Evolutionary conservation across 2,329 filamentous ascomycete genomes (phyloP).

Genomic region (Bertia moriformis): DNA sequence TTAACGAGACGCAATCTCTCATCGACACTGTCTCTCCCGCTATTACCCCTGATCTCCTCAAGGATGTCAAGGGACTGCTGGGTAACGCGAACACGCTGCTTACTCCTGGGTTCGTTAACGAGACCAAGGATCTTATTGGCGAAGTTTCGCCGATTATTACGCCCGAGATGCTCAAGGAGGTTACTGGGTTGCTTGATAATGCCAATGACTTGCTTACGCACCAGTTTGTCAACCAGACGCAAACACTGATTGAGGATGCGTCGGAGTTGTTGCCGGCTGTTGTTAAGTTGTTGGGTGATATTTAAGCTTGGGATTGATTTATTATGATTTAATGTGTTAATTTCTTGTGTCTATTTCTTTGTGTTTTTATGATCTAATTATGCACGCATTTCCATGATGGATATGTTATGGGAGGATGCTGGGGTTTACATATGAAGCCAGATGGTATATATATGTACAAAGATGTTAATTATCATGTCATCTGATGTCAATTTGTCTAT

Average conservation of each 20-base stretch:
- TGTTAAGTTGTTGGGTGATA: background rate
- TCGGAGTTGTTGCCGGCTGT: background rate
- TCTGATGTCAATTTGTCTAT: too few species aligned
- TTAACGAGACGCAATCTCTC: background rate
- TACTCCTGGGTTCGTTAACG: constrained; percentile 13
- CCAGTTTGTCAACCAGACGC: background rate
- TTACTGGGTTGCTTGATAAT: background rate
- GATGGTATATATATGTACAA: too few species aligned
- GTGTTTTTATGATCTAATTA: too few species aligned
- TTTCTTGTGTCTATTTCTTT: too few species aligned
- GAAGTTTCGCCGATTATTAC: background rate
- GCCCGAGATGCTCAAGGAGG: background rate
- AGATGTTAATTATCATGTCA: too few species aligned
- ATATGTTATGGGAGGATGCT: too few species aligned
- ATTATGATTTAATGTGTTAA: too few species aligned
- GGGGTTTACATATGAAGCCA: too few species aligned
- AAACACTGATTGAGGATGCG: background rate
- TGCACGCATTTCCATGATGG: too few species aligned
- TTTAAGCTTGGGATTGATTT: too few species aligned
- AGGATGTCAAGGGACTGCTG: constrained; percentile 12
- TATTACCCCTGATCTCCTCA: constrained; percentile 12
- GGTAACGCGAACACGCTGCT: constrained; percentile 14
- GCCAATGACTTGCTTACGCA: background rate
- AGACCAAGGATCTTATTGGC: constrained; percentile 7
- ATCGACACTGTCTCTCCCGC: constrained; percentile 10